Evolutionary conservation across 345 rosid genomes (phyloP).

Genomic region (Dipteronia sinensis): DNA sequence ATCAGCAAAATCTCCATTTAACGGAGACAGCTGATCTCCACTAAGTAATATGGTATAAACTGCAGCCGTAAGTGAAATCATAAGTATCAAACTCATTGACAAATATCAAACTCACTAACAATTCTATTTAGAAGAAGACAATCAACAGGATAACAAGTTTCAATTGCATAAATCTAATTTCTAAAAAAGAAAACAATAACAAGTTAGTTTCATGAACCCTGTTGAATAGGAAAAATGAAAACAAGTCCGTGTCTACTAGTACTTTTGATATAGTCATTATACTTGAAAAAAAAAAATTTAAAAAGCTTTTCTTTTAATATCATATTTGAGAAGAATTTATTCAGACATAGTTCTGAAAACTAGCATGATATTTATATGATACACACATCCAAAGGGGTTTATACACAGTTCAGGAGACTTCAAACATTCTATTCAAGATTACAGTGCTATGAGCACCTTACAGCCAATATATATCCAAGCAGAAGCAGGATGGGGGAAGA

Average conservation of each 20-base stretch:
- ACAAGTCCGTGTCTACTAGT: not conserved
- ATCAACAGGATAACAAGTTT: not conserved
- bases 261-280: not conserved
- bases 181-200: not conserved
- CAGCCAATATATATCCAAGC: not conserved
- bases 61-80: constrained; percentile 32
- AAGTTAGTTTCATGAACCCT: not conserved
- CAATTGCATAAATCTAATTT: not conserved
- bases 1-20: too few species aligned
- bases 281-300: too few species aligned
- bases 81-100: constrained; percentile 2
- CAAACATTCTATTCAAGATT: not conserved
- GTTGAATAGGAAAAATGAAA: not conserved
- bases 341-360: not conserved
- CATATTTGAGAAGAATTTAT: not conserved
- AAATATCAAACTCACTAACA: constrained; percentile 1
- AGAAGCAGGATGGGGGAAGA: not conserved
- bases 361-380: not conserved
- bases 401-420: not conserved
- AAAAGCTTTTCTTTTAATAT: not conserved
- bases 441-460: not conserved
- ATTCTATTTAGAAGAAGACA: not conserved
- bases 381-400: not conserved
- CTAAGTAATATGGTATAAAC: constrained; percentile 97
- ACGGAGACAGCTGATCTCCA: too few species aligned